A percentile compares a stretch with the other conserved stretches of the same genome.
Evolutionary conservation across 345 rosid species (phyloP).

Genomic region (Euphorbia lathyris): DNA sequence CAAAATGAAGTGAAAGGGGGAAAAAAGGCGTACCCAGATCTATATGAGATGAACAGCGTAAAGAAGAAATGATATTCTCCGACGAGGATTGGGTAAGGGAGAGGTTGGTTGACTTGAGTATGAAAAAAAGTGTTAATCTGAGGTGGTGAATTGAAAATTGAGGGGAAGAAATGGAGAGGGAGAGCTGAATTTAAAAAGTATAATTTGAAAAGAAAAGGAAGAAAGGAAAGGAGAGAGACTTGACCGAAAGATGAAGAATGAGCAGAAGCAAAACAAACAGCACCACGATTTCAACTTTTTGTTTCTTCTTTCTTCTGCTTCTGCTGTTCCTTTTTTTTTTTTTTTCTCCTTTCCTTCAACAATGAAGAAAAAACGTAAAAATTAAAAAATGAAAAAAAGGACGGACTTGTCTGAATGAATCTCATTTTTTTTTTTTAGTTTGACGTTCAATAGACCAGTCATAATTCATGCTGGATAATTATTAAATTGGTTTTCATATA

Average conservation of each 20-base stretch:
- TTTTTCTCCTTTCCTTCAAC: neutral
- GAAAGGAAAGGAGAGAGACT: too few species aligned
- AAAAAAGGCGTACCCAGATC: slow-evolving; percentile 2
- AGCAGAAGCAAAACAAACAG: neutral
- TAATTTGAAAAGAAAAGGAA: neutral
- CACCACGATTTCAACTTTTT: neutral
- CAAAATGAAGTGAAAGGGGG: neutral
- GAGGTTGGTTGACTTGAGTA: neutral
- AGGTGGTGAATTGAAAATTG: neutral
- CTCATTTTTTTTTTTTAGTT: too few species aligned
- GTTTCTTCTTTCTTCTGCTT: neutral
- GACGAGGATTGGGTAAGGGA: neutral
- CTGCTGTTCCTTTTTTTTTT: neutral
- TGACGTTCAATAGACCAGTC: too few species aligned
- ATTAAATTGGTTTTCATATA: too few species aligned
- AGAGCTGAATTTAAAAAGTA: neutral
- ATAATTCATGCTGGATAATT: too few species aligned
- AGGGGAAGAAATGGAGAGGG: neutral
- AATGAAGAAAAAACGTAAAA: neutral
- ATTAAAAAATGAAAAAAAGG: neutral
- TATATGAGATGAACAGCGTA: neutral
- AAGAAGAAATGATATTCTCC: neutral
- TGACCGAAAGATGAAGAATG: too few species aligned
- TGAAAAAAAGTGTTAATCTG: neutral
- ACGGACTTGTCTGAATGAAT: neutral